A percentile compares a stretch with the other conserved stretches of the same genome.
Evolutionary conservation across 2,329 filamentous ascomycete species (phyloP).

Genomic region (Diaporthe velutina): DNA sequence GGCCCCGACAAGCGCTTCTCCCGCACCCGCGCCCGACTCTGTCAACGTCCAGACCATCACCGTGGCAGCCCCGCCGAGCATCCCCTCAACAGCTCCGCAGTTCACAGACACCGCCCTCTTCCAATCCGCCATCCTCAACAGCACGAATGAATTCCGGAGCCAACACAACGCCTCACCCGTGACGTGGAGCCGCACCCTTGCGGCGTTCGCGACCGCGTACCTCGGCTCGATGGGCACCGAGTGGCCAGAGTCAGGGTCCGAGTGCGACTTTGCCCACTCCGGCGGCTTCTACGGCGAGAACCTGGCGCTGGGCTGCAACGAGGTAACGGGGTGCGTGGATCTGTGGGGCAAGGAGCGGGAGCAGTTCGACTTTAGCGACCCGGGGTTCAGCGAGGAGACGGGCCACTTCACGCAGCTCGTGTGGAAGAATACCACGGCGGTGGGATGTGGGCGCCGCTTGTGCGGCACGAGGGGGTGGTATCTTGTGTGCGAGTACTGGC

Average conservation of each 20-base stretch:
- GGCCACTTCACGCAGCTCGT: slow-evolving; percentile 82
- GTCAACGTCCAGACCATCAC: slow-evolving; percentile 3
- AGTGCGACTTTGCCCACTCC: slow-evolving; percentile 67
- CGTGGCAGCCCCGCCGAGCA: slow-evolving; percentile 49
- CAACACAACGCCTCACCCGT: slow-evolving; percentile 72
- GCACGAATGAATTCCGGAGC: slow-evolving; percentile 75
- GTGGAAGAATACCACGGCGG: slow-evolving; percentile 72
- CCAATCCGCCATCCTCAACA: slow-evolving; percentile 70
- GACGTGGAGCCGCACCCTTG: slow-evolving; percentile 75
- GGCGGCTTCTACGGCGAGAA: slow-evolving; percentile 80
- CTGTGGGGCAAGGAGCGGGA: slow-evolving; percentile 74
- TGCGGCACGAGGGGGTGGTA: slow-evolving; percentile 70
- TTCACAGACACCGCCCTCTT: slow-evolving; percentile 55
- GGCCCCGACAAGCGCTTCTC: not conserved
- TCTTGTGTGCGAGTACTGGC: slow-evolving; percentile 79
- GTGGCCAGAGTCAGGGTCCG: slow-evolving; percentile 36
- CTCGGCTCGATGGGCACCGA: slow-evolving; percentile 48
- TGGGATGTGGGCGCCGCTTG: slow-evolving; percentile 66
- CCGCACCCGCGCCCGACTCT: not conserved
- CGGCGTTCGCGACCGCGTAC: slow-evolving; percentile 66
- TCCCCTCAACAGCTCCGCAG: slow-evolving; percentile 54
- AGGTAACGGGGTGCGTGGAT: slow-evolving; percentile 70
- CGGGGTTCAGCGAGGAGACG: slow-evolving; percentile 69
- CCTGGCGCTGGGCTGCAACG: slow-evolving; percentile 75
- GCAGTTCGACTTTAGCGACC: slow-evolving; percentile 69